A percentile compares a stretch with the other conserved stretches of the same genome.
Conservation (phyloP, 345 rosid species). For the Erodium maritimum region DNA sequence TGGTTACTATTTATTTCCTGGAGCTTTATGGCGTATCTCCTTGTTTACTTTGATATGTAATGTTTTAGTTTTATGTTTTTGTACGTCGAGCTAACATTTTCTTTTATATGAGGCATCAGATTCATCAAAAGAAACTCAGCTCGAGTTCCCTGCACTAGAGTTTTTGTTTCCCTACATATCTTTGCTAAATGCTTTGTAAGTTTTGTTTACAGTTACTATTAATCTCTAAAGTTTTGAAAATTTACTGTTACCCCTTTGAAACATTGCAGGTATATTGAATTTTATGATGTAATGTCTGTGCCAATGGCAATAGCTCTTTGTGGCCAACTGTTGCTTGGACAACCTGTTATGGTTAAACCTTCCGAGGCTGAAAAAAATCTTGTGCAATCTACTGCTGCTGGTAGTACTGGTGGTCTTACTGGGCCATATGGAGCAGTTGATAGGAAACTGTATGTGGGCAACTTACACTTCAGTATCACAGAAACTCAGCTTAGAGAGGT, state of each 20-base stretch:
- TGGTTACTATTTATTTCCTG: conserved; percentile 5
- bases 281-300: conserved; percentile 85
- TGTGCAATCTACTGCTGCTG: conserved; percentile 61
- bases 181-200: conserved; percentile 52
- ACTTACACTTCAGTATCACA: conserved; percentile 85
- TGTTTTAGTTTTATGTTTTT: background rate
- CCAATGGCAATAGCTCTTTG: conserved; percentile 94
- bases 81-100: conserved; percentile 36
- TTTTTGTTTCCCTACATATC: conserved; percentile 54
- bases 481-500: conserved; percentile 92
- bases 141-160: conserved; percentile 54
- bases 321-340: conserved; percentile 80
- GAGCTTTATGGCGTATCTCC: background rate
- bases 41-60: conserved; percentile 1
- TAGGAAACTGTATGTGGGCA: conserved; percentile 88
- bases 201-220: conserved; percentile 14
- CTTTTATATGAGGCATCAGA: conserved; percentile 42
- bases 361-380: conserved; percentile 98
- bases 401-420: conserved; percentile 37
- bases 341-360: conserved; percentile 97
- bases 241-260: conserved; percentile 20
- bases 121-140: conserved; percentile 64
- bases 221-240: conserved; percentile 19
- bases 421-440: conserved; percentile 77
- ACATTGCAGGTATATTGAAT: conserved; percentile 84